Conservation (phyloP, 2,329 filamentous ascomycete genomes). For the Colletotrichum sp. region DNA sequence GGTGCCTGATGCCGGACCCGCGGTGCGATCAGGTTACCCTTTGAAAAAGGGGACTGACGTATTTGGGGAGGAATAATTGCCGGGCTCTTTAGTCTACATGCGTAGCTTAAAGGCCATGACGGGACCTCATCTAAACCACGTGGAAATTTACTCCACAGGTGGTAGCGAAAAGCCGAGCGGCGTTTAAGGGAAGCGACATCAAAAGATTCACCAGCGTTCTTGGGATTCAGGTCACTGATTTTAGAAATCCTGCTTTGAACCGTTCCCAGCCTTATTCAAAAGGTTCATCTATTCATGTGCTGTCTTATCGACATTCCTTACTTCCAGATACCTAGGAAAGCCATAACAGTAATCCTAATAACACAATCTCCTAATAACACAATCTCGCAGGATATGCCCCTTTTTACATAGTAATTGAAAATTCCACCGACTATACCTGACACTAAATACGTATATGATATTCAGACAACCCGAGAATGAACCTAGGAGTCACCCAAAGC, state of each 20-base stretch:
- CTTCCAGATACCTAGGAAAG: too few species aligned
- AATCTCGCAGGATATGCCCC: too few species aligned
- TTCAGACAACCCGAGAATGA: too few species aligned
- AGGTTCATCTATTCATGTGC: too few species aligned
- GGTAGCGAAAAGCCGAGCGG: background rate
- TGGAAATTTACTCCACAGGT: background rate
- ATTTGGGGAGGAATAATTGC: background rate
- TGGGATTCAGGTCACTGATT: background rate
- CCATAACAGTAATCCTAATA: too few species aligned
- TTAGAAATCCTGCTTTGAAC: background rate
- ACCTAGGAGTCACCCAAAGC: too few species aligned
- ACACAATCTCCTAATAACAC: too few species aligned
- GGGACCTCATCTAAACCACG: background rate
- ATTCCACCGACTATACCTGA: too few species aligned
- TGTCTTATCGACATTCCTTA: too few species aligned
- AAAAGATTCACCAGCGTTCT: background rate
- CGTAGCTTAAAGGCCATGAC: background rate
- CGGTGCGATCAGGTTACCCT: background rate
- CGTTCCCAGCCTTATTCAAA: background rate
- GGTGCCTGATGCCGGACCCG: background rate
- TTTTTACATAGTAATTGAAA: rapidly evolving
- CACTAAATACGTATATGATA: too few species aligned
- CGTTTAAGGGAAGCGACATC: background rate
- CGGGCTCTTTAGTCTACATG: background rate
- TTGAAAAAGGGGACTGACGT: background rate